Evolutionary conservation across 108 stramenopile species (phyloP).

Genomic region (Mayamaea pseudoterrestris): DNA sequence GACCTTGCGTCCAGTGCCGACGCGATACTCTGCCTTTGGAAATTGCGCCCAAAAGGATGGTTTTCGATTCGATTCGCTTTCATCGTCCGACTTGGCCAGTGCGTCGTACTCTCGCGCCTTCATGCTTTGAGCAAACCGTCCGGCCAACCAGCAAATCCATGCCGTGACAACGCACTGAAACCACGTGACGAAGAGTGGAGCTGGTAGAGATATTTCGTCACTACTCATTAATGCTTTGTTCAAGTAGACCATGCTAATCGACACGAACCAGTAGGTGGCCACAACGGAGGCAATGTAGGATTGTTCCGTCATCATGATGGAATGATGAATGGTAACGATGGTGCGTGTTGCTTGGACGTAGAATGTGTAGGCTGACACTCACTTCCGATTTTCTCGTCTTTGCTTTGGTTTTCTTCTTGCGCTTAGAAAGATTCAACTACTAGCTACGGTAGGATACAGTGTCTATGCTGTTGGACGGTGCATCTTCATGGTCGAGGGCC

Average conservation of each 20-base stretch:
- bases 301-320: conserved; percentile 1
- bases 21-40: conserved; percentile 68
- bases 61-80: conserved; percentile 18
- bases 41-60: conserved; percentile 72
- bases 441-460: too few relatives aligned
- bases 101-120: conserved; percentile 10
- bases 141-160: conserved; percentile 72
- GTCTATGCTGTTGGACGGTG: too few relatives aligned
- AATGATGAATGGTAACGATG: not conserved
- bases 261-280: conserved; percentile 43
- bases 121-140: conserved; percentile 39
- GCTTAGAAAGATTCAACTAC: too few relatives aligned
- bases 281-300: conserved; percentile 35
- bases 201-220: conserved; percentile 63
- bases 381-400: too few relatives aligned
- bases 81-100: not conserved
- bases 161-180: conserved; percentile 87
- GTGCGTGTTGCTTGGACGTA: too few relatives aligned
- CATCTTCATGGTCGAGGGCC: too few relatives aligned
- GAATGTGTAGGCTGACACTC: too few relatives aligned
- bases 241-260: conserved; percentile 82
- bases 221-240: conserved; percentile 87
- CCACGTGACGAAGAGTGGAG: conserved; percentile 94
- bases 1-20: conserved; percentile 35
- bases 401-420: too few relatives aligned